Conservation (phyloP, 495 filamentous ascomycete species). For the Trypethelium eluteriae region DNA sequence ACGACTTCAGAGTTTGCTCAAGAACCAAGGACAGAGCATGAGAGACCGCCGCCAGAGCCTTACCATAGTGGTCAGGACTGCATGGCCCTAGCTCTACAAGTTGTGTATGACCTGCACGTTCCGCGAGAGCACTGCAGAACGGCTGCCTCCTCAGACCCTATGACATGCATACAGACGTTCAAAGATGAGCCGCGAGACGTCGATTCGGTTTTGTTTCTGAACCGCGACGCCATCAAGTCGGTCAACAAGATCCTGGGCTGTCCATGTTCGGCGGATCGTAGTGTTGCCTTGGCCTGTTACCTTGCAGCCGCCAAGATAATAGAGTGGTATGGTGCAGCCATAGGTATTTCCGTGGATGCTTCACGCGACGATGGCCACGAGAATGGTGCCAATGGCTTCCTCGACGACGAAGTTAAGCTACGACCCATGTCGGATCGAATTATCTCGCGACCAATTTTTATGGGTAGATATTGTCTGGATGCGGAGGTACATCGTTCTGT, state of each 20-base stretch:
- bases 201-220: constrained; percentile 8
- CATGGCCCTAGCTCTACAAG: constrained; percentile 11
- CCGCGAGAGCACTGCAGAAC: neutral
- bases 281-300: constrained; percentile 6
- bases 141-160: neutral
- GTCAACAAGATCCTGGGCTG: constrained; percentile 11
- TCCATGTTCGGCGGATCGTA: neutral
- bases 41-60: neutral
- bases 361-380: neutral
- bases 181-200: constrained; percentile 10
- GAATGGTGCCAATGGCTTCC: neutral
- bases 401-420: neutral
- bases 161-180: constrained; percentile 10
- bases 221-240: constrained; percentile 8
- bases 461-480: constrained; percentile 12
- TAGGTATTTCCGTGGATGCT: neutral
- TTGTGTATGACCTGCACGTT: constrained; percentile 12
- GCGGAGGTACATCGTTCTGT: constrained; percentile 11
- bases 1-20: constrained; percentile 1
- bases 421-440: constrained; percentile 14
- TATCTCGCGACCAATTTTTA: constrained; percentile 10
- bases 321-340: constrained; percentile 11
- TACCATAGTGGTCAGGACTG: constrained; percentile 5
- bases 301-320: constrained; percentile 11
- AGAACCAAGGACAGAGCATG: neutral